Evolutionary conservation across 2,329 filamentous ascomycete species (phyloP).

Genomic region (Claviceps humidiphila): DNA sequence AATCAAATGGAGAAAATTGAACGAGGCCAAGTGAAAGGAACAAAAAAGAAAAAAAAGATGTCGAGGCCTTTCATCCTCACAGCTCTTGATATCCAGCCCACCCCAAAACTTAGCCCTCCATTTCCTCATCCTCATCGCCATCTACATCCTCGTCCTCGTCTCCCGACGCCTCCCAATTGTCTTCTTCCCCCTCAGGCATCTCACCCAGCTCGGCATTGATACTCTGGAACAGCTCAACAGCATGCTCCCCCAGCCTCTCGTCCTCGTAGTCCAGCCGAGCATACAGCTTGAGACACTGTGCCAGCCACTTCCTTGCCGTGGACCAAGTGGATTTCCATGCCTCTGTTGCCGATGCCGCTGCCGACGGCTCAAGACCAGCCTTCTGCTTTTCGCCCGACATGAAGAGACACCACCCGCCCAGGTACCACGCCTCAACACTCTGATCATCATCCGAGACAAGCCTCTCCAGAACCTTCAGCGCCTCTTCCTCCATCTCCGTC

Average conservation of each 20-base stretch:
- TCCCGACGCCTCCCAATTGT: slow-evolving; percentile 35
- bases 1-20: neutral
- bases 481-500: slow-evolving; percentile 71
- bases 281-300: slow-evolving; percentile 70
- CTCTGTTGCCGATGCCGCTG: slow-evolving; percentile 14
- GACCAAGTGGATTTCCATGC: slow-evolving; percentile 51
- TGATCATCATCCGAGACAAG: slow-evolving; percentile 80
- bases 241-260: slow-evolving; percentile 61
- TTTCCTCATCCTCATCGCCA: slow-evolving; percentile 42
- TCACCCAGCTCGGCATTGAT: slow-evolving; percentile 54
- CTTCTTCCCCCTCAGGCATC: slow-evolving; percentile 39
- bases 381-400: slow-evolving; percentile 58
- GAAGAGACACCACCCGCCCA: slow-evolving; percentile 87
- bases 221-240: slow-evolving; percentile 52
- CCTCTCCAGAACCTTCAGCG: slow-evolving; percentile 71
- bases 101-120: slow-evolving; percentile 27
- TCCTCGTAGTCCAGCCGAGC: slow-evolving; percentile 72
- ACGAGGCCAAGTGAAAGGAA: neutral
- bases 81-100: no score
- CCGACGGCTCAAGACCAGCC: slow-evolving; percentile 22
- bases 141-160: slow-evolving; percentile 36
- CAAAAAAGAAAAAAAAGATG: neutral
- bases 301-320: slow-evolving; percentile 71
- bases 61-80: neutral
- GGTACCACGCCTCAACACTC: slow-evolving; percentile 93